These are phyloP conservation scores for Metarhizium sp. DNA, from an alignment of 2,329 filamentous ascomycete species.

Conservation along the genomic window DNA sequence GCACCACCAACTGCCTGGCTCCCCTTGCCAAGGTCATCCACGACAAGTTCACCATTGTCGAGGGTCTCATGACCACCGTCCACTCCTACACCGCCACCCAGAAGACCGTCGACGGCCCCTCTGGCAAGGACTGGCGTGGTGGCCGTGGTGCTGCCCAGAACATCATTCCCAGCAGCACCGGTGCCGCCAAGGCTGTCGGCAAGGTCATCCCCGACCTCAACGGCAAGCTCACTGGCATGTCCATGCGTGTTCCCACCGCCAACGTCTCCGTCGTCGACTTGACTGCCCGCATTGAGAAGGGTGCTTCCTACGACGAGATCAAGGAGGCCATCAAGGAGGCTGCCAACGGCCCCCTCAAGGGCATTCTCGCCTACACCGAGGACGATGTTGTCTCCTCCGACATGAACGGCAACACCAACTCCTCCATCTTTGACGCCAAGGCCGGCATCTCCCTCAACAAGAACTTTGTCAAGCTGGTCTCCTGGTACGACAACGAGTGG, in stretches of 20 bases:
- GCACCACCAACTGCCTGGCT: constrained; percentile 99
- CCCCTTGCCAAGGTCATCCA: constrained; percentile 98
- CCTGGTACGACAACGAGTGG: constrained; percentile 99
- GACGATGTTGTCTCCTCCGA: constrained; percentile 94
- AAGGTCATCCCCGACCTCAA: constrained; percentile 98
- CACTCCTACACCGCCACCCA: constrained; percentile 99
- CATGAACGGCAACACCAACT: constrained; percentile 84
- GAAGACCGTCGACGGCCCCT: constrained; percentile 98
- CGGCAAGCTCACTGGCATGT: constrained; percentile 99
- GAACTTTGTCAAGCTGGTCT: constrained; percentile 97
- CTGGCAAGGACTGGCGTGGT: constrained; percentile 98
- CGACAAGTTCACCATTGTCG: constrained; percentile 95
- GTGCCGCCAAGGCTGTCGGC: constrained; percentile 99
- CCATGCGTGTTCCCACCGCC: constrained; percentile 96
- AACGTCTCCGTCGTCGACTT: constrained; percentile 99
- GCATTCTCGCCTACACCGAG: constrained; percentile 90
- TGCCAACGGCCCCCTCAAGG: constrained; percentile 75
- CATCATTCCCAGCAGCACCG: constrained; percentile 98
- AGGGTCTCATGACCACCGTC: constrained; percentile 99
- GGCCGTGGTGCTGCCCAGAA: constrained; percentile 98
- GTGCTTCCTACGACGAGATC: constrained; percentile 81
- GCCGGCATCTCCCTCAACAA: constrained; percentile 97
- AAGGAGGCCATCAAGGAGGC: constrained; percentile 86
- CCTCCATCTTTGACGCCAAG: constrained; percentile 99
- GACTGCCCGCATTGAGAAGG: constrained; percentile 89